Evolutionary conservation across 2,329 filamentous ascomycete genomes (phyloP).

Genomic region (Diaporthe citriasiana): DNA sequence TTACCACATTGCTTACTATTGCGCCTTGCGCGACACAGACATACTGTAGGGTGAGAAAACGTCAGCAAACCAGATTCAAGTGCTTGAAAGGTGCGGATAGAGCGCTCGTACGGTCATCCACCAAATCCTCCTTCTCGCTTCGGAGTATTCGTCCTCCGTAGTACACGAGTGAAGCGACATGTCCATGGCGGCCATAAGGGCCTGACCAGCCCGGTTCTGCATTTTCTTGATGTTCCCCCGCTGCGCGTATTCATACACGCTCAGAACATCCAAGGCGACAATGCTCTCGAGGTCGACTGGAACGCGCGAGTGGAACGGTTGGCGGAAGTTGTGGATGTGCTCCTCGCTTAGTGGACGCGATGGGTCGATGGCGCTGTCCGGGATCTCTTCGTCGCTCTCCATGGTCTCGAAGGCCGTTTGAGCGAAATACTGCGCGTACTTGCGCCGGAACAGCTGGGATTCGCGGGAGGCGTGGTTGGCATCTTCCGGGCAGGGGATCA

Average conservation of each 20-base stretch:
- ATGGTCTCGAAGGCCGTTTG: slow-evolving; percentile 63
- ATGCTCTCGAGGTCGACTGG: slow-evolving; percentile 63
- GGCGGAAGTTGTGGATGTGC: slow-evolving; percentile 50
- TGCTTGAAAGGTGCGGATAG: no score
- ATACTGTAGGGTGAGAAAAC: slow-evolving; percentile 52
- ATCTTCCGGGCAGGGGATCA: slow-evolving; percentile 50
- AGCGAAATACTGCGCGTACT: slow-evolving; percentile 63
- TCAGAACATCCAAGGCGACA: slow-evolving; percentile 62
- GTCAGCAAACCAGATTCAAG: not conserved
- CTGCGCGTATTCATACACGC: slow-evolving; percentile 67
- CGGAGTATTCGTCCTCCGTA: slow-evolving; percentile 57
- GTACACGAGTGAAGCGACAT: slow-evolving; percentile 58
- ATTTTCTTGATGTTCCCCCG: slow-evolving; percentile 67
- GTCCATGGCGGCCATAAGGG: slow-evolving; percentile 61
- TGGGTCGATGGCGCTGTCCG: slow-evolving; percentile 60
- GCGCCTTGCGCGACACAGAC: slow-evolving; percentile 64
- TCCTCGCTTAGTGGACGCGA: slow-evolving; percentile 59
- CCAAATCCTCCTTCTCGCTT: slow-evolving; percentile 63
- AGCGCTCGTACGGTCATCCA: slow-evolving; percentile 63
- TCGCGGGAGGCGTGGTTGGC: slow-evolving; percentile 53
- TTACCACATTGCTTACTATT: slow-evolving; percentile 64
- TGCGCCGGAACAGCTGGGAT: slow-evolving; percentile 59
- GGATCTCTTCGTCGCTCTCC: slow-evolving; percentile 62
- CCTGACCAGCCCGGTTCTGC: slow-evolving; percentile 62
- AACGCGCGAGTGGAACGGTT: slow-evolving; percentile 59